Evolutionary conservation across 345 rosid species (phyloP), one percentile per base, ranked within the genome.

Genomic region (Salix udensis): DNA sequence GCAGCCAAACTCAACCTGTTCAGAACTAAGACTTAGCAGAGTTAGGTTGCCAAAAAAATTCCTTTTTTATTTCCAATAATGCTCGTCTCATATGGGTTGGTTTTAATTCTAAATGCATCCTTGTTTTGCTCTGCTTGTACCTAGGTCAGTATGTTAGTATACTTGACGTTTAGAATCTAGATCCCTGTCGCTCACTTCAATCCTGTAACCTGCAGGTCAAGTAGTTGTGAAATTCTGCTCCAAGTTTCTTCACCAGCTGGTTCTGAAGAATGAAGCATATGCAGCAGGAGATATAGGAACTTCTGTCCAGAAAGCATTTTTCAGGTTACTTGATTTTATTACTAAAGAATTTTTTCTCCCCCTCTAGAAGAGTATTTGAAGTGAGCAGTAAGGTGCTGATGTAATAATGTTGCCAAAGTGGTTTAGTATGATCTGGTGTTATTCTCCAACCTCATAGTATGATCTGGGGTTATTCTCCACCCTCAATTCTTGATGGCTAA

Each of bases 141-240:
- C 61, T 16, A 31, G 31, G 68, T 12, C 21, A 65, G 9, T 65
- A 8, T 46, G 36, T 42, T 64, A 15, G 46, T n/a, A 13, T 11
- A 40, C 26, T 18, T 68, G 60, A 64, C 31, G 16, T 52, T 3
- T 31, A 31, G 34, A 31, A 31, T 31, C 42, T 66, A 23, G 48
- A 28, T 65, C 10, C 60, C 31, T 53, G 37, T 42, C 21, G 24
- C 65, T 76, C 39, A 67, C 30, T n/a, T 18, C 76, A 30, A 40
- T 73, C 55, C 67, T 13, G 76, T 62, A 39, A 76, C 83, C 82
- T 83, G 50, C 87, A 94, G 98, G 98, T 68, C 92, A 91, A 86
- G 96, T 92, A 69, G 98, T 94, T 76, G 91, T 96, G 46, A 94
- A 94, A 81, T 92, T 94, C 82, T 94, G 96, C 75, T 94, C 96